Evolutionary conservation across 805 yeast species (phyloP), one percentile per base, ranked within the genome.

Genomic region (Myxozyma neglecta): DNA sequence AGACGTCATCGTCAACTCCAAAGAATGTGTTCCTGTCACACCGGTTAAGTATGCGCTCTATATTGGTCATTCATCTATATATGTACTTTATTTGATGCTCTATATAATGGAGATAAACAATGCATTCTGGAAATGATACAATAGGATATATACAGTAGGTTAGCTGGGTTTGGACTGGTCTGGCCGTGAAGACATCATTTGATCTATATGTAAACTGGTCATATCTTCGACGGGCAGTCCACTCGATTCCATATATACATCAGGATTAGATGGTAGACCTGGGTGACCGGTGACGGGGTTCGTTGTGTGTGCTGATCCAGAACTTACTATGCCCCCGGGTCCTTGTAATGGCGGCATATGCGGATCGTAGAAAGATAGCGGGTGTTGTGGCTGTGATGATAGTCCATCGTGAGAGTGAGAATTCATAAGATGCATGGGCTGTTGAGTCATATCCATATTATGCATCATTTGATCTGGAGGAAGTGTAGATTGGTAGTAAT

Each of bases 191-290:
- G n/a, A 34, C 45, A 50, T 36, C 10, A 36, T 18, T 44, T 49
- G 53, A 49, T 49, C 44, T n/a, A 49, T 11, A 49, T 49, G 24
- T 32, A 50, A 50, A 37, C 18, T 37, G 7, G 53, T 18, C 44
- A 48, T 48, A 16, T 13, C 36, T 18, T 50, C 53, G 4, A 13
- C n/a, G 6, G 44, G 44, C n/a, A 16, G 39, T 11, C 53, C 53
- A 6, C 42, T 37, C 7, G 53, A 34, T 18, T 36, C 35, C 53
- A 50, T 36, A 37, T 50, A 50, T 16, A 50, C 53, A 37, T 50
- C 53, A 6, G 29, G 29, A 16, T 29, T 18, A 16, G 34, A 9
- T 3, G 14, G 3, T 16, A 47, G 20, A 47, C 34, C 14, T 40
- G 8, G 53, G 18, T 42, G 46, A 13, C 20, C 42, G n/a, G n/a